These are phyloP conservation scores for Iberis pinnata DNA, from an alignment of 345 rosid genomes.

Conservation along the genomic window DNA sequence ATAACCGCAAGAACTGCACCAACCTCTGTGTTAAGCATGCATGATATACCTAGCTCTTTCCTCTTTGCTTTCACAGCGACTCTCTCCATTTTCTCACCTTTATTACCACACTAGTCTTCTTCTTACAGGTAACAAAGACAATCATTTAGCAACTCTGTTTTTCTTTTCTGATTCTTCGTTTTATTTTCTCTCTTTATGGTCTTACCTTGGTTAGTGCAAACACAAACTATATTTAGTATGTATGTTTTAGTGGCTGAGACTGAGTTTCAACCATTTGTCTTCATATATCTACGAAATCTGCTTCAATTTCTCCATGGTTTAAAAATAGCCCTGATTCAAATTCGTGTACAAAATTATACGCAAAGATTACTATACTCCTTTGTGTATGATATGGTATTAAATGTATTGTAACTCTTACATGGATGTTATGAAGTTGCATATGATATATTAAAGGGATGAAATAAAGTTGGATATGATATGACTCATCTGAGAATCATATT, in stretches of 20 bases:
- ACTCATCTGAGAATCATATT: slow-evolving; percentile 72
- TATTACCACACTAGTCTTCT: no score
- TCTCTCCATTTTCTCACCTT: slow-evolving; percentile 29
- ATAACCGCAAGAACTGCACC: slow-evolving; percentile 77
- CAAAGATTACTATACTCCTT: no score
- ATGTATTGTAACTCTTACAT: not conserved
- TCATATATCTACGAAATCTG: slow-evolving; percentile 3
- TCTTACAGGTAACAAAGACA: not conserved
- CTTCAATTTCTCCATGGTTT: slow-evolving; percentile 17
- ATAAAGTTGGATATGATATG: slow-evolving; percentile 50
- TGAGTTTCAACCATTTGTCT: slow-evolving; percentile 20
- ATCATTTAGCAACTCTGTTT: not conserved
- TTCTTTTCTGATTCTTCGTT: not conserved
- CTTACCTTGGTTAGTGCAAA: slow-evolving; percentile 26
- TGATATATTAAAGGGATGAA: slow-evolving; percentile 42
- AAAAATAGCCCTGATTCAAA: no score
- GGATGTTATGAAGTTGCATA: slow-evolving; percentile 42
- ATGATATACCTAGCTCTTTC: slow-evolving; percentile 61
- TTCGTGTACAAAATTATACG: no score
- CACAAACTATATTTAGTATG: slow-evolving; percentile 22
- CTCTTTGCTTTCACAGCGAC: slow-evolving; percentile 28
- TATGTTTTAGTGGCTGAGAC: slow-evolving; percentile 29
- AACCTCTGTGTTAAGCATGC: slow-evolving; percentile 92
- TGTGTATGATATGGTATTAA: no score
- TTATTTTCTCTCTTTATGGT: slow-evolving; percentile 14